Percentiles rank a stretch among this genome's conserved stretches.
Conservation (phyloP, 306 rosid genomes). For the Prosopis cineraria region DNA sequence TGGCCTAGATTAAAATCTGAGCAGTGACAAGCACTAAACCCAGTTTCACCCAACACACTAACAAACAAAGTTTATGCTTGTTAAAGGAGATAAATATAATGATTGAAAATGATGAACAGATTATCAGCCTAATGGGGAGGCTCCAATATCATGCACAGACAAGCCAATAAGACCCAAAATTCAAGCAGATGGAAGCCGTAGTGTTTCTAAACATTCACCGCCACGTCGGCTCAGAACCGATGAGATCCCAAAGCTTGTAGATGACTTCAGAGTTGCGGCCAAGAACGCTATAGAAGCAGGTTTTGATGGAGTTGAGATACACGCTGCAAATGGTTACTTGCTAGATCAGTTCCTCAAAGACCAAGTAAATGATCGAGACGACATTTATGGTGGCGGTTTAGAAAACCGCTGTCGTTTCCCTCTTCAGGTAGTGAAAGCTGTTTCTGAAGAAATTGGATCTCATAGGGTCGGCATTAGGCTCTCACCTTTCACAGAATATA, state of each 20-base stretch:
- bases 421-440: slow-evolving; percentile 48
- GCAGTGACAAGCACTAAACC: no score
- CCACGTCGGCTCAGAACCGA: slow-evolving; percentile 39
- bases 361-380: slow-evolving; percentile 45
- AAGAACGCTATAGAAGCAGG: slow-evolving; percentile 47
- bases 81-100: neutral
- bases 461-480: slow-evolving; percentile 70
- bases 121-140: slow-evolving; percentile 41
- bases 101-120: slow-evolving; percentile 12
- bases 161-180: slow-evolving; percentile 2
- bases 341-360: slow-evolving; percentile 55
- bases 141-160: slow-evolving; percentile 47
- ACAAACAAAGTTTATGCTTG: no score
- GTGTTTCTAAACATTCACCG: slow-evolving; percentile 24
- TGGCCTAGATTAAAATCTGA: no score
- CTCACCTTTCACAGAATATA: slow-evolving; percentile 64
- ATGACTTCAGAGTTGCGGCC: slow-evolving; percentile 46
- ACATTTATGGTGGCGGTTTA: slow-evolving; percentile 44
- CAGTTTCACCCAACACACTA: no score
- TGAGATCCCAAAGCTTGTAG: slow-evolving; percentile 41
- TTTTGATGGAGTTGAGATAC: slow-evolving; percentile 64
- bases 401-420: slow-evolving; percentile 79
- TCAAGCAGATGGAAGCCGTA: slow-evolving; percentile 32
- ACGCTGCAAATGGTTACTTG: slow-evolving; percentile 58
- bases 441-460: slow-evolving; percentile 56